Evolutionary conservation across 164 flowering plant genomes (phyloP), one percentile per base, ranked within the genome.

Genomic region (Litsea cubeba): DNA sequence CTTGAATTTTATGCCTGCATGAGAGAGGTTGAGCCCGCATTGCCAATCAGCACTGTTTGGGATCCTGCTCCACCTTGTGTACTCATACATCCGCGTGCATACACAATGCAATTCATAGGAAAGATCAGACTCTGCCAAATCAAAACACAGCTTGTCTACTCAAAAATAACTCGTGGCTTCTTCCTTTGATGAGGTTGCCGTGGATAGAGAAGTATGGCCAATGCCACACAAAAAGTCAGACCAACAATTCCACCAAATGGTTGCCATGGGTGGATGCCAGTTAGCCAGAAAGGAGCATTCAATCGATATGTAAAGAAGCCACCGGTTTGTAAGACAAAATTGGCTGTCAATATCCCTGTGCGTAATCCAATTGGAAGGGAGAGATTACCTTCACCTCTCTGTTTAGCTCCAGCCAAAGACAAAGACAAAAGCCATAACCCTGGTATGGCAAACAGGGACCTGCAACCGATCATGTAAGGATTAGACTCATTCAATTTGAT

Each of bases 191-290:
- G 35, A 54, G 84, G 75, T 32, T 83, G 81, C 35, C 79, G 87
- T 25, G 91, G 97, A 83, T 89, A 88, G 46, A 90, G 79, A 72
- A 84, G 50, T 35, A 84, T 25, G 64, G 97, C 95, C 77, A 90
- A 69, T 12, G 82, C 17, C 23, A 87, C 75, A 72, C 88, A 76
- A 62, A 88, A 75, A 63, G 85, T 81, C 71, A 91, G 76, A 73
- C 99, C 99, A 75, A 87, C 81, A 20, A 81, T 75, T 46, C 98
- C 98, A 70, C 91, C 84, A 76, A 91, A 90, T 57, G 98, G 97
- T 77, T 95, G 91, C 80, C 85, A 82, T 46, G 92, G 89, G 58
- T 82, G 81, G 23, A 79, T 76, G 50, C 96, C 97, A 40, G 82
- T 82, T 25, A 93, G 32, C 97, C 94, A 93, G n/a, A 79, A 49